Base-by-base conservation (phyloP, 441 rosid species). In the Cnidoscolus chayamansa region DNA sequence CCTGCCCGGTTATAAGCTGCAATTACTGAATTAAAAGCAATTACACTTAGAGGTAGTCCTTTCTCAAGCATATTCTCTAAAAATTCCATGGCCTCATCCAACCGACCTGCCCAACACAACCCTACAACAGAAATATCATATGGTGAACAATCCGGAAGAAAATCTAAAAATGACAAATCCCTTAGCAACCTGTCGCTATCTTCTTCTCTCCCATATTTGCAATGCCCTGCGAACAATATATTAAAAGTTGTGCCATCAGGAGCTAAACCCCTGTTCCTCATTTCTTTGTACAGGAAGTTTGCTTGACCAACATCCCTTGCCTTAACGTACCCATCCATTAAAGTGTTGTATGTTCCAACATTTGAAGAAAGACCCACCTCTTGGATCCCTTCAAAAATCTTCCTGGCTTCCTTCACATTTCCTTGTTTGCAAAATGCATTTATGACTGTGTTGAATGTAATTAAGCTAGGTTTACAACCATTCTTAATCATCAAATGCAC, bases 271-370 rank as follows among this genome's bases (percentile, higher is more conserved):
- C 73, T 81, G 50, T 53, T 67, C 76, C 54, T 79, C 96, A 90
- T 87, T 78, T 87, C 93, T 65, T 83, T 80, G 20, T 80, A 90
- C 50, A 90, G 74, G 72, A 78, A 55, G 60, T 76, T 84, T 32
- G 90, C 93, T 73, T 84, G 85, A 76, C 60, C 76, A 71, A 87
- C 71, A 69, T 87, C 86, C 81, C 82, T 82, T 10, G 91, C 85
- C 81, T 90, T 90, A 64, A 88, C 84, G 74, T 87, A 87, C n/a
- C 96, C 93, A 73, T 84, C 83, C 75, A 90, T 81, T 75, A 90
- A 74, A 71, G 90, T 69, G 67, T 90, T 90, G 79, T 76, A 90
- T 6, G 82, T 77, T n/a, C 60, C 55, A 63, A 78, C 83, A 80
- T 78, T 82, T 51, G 89, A 85, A 20, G 84, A 72, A 55, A 87